phyloP scores from a whole-genome alignment of 1,284 basidiomycete genomes.

The Bjerkandera adusta region DNA sequence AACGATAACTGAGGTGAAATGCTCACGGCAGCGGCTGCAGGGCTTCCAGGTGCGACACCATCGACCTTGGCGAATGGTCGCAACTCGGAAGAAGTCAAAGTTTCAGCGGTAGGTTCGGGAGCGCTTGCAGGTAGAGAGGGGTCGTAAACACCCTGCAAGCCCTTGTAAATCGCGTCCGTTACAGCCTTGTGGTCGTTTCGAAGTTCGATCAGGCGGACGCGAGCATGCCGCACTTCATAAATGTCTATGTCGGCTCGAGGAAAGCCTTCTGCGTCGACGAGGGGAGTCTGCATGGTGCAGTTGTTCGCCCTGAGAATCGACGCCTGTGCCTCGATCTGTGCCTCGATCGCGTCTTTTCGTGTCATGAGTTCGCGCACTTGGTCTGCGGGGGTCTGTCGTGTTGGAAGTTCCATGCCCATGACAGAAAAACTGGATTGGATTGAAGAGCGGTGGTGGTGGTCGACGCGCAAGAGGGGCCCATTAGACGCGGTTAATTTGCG shows the following conservation, averaged over 20 bases:
- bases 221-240: constrained; percentile 76
- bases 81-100: constrained; percentile 8
- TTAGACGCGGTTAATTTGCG: not conserved
- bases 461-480: not conserved
- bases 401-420: constrained; percentile 49
- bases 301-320: constrained; percentile 59
- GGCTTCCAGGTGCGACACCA: constrained; percentile 73
- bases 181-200: constrained; percentile 73
- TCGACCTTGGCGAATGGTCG: constrained; percentile 78
- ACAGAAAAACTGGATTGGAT: not conserved
- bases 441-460: not conserved
- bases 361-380: constrained; percentile 57
- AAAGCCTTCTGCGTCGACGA: constrained; percentile 84
- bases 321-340: constrained; percentile 57
- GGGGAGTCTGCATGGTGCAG: constrained; percentile 62
- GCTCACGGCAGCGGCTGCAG: constrained; percentile 76
- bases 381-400: constrained; percentile 45
- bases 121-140: constrained; percentile 24
- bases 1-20: not conserved
- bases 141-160: constrained; percentile 66
- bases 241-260: constrained; percentile 83
- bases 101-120: not conserved
- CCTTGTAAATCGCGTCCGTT: constrained; percentile 65
- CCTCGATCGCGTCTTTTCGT: constrained; percentile 62
- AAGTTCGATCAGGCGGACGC: constrained; percentile 70